phyloP scores from a whole-genome alignment of 164 flowering plant genomes.

The Stephania japonica region DNA sequence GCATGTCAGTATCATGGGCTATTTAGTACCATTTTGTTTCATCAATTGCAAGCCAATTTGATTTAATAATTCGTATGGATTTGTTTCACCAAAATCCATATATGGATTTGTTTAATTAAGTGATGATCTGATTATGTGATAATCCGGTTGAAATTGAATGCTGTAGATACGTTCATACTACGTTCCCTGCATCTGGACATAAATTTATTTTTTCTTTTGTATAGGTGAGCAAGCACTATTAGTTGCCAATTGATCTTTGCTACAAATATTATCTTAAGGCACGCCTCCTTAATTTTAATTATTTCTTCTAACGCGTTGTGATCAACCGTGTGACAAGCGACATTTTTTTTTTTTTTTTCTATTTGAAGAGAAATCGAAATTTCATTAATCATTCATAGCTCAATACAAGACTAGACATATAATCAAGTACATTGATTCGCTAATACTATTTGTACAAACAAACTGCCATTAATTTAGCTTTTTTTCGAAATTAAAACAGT shows the following conservation, averaged over 20 bases:
- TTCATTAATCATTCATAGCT: too few relatives aligned
- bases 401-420: too few relatives aligned
- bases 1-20: too few relatives aligned
- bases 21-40: too few relatives aligned
- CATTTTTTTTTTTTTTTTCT: not conserved
- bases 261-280: not conserved
- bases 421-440: too few relatives aligned
- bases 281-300: not conserved
- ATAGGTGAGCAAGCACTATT: not conserved
- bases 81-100: too few relatives aligned
- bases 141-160: not conserved
- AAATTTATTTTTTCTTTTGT: not conserved
- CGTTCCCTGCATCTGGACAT: not conserved
- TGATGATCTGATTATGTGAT: not conserved
- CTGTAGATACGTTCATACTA: constrained; percentile 1
- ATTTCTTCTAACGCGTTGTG: not conserved
- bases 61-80: too few relatives aligned
- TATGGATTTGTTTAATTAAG: not conserved
- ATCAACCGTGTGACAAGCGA: not conserved
- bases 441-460: too few relatives aligned
- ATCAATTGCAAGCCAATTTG: too few relatives aligned
- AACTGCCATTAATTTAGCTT: too few relatives aligned
- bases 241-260: not conserved
- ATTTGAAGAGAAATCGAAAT: too few relatives aligned
- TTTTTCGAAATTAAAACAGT: too few relatives aligned